Evolutionary conservation across 2,329 filamentous ascomycete genomes (phyloP), one percentile per base, ranked within the genome.

Genomic region (Aspergillus flavus): DNA sequence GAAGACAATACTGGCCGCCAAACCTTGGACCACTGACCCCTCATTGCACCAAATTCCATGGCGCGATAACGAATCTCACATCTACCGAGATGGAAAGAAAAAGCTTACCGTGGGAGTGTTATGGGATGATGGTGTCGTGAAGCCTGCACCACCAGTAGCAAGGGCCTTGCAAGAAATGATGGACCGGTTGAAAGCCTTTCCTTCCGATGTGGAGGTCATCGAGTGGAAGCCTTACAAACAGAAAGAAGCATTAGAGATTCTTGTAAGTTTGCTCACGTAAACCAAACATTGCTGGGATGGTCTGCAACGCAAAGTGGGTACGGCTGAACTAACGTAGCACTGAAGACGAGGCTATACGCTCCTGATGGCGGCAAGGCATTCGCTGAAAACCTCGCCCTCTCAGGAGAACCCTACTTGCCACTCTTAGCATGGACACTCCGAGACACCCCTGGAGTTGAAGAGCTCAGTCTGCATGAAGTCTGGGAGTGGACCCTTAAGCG

Each of bases 91-190:
- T 12, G 52, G 28, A 32, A 57, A 60, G 16, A 72, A 74, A 26
- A 82, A 75, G 59, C 73, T 91, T 28, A 84, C 80, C 50, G 79
- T 91, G 57, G 88, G 81, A 6, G 81, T 91, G 14, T 78, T 90
- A 69, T 86, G 83, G 82, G 78, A 86, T 68, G 89, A 91, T 70
- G 84, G 82, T 19, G 80, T 89, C 39, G 87, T 89, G 2, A 79
- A 73, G 3, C 88, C 88, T 0, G 89, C 89, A 39, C 88, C 89
- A 3, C 89, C 89, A 0, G 82, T 91, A 4, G 74, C 80, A 0
- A 81, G 87, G 6, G 88, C 86, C 1, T 73, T 91, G 11, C 73
- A 76, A 5, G 71, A 77, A 2, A 75, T 85, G 0, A 80, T 80
- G 0, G 75, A 78, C 7, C 34, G 52, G 3, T 39, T 68, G 14